A percentile compares a stretch with the other conserved stretches of the same genome.
phyloP scores from a whole-genome alignment of 768 basidiomycete species.

The Pleurotus cornucopiae region DNA sequence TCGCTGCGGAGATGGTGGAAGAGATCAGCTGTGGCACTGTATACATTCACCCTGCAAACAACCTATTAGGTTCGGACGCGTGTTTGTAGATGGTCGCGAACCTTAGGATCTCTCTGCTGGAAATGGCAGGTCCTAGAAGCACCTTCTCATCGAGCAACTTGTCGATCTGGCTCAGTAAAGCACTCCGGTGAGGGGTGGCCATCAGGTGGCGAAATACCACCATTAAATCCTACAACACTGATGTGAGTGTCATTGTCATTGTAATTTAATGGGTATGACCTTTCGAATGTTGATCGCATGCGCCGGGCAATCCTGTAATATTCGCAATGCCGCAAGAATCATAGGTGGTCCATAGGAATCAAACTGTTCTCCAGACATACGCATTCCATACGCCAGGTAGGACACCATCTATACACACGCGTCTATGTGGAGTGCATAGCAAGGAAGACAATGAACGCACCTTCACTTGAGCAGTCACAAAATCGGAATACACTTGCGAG shows the following conservation, averaged over 20 bases:
- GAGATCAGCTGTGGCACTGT: conserved; percentile 87
- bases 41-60: conserved; percentile 62
- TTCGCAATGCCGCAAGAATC: conserved; percentile 74
- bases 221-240: conserved; percentile 69
- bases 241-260: conserved; percentile 1
- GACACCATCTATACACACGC: conserved; percentile 68
- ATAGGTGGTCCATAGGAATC: conserved; percentile 78
- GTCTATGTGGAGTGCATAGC: conserved; percentile 49
- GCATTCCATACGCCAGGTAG: conserved; percentile 85
- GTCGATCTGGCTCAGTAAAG: conserved; percentile 79
- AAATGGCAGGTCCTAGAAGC: conserved; percentile 78
- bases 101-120: conserved; percentile 83
- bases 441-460: conserved; percentile 63
- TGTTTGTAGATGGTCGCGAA: conserved; percentile 23
- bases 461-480: conserved; percentile 89
- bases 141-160: conserved; percentile 89
- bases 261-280: conserved; percentile 32
- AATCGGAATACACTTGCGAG: conserved; percentile 69
- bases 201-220: conserved; percentile 90
- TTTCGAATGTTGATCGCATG: conserved; percentile 80
- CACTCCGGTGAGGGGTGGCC: conserved; percentile 69
- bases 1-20: conserved; percentile 89
- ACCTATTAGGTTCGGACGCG: conserved; percentile 1
- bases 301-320: conserved; percentile 90
- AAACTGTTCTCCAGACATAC: conserved; percentile 53